These are phyloP conservation scores for Fusarium sp. DNA, from an alignment of 2,329 filamentous ascomycete species.

Conservation along the genomic window DNA sequence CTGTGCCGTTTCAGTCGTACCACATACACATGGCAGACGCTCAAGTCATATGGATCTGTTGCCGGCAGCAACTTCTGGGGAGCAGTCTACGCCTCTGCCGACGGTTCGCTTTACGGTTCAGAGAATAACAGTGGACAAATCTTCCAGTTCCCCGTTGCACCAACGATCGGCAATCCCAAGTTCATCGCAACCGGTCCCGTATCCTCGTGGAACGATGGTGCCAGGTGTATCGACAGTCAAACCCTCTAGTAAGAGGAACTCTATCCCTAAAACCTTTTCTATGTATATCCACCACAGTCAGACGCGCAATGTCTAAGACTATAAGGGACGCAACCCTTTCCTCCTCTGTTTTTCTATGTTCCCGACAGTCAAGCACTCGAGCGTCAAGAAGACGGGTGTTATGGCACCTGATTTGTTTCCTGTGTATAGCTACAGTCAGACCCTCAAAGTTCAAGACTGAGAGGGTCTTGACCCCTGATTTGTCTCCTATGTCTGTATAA, in stretches of 20 bases:
- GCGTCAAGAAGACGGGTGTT: neutral
- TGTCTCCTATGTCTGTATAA: slow-evolving; percentile 27
- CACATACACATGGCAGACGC: slow-evolving; percentile 30
- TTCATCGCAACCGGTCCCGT: slow-evolving; percentile 26
- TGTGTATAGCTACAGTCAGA: slow-evolving; percentile 17
- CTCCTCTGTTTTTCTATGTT: slow-evolving; percentile 6
- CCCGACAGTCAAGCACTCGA: slow-evolving; percentile 7
- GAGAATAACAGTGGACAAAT: slow-evolving; percentile 38
- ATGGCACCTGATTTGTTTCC: slow-evolving; percentile 8
- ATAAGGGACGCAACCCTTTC: neutral
- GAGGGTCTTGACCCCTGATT: slow-evolving; percentile 7
- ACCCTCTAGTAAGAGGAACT: slow-evolving; percentile 7
- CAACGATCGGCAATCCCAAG: slow-evolving; percentile 22
- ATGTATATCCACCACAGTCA: slow-evolving; percentile 22
- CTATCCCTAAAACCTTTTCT: slow-evolving; percentile 18
- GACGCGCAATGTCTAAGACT: slow-evolving; percentile 2
- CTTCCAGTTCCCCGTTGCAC: slow-evolving; percentile 39
- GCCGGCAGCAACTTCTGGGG: slow-evolving; percentile 39
- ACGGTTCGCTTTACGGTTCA: slow-evolving; percentile 40
- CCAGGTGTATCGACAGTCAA: slow-evolving; percentile 42
- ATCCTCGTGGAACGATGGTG: slow-evolving; percentile 38
- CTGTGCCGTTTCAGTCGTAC: slow-evolving; percentile 42
- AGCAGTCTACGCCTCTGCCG: slow-evolving; percentile 35
- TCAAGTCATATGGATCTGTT: slow-evolving; percentile 24
- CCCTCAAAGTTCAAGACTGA: neutral